phyloP scores from a whole-genome alignment of 1,139 yeast genomes.

The Blastobotrys arbuscula region DNA sequence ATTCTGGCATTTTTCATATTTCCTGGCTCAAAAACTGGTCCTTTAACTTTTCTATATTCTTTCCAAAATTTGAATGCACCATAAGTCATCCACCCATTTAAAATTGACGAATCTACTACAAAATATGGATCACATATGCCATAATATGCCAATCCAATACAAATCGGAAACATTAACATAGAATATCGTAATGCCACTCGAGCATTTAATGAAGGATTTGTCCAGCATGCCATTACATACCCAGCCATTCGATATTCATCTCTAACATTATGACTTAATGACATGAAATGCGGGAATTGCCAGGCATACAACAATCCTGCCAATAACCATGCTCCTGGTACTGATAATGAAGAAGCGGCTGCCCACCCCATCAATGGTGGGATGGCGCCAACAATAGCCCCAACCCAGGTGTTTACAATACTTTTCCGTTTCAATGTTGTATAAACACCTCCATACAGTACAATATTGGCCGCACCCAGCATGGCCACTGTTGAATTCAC shows the following conservation, averaged over 20 bases:
- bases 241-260: conserved; percentile 90
- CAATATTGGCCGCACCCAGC: conserved; percentile 72
- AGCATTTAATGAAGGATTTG: conserved; percentile 86
- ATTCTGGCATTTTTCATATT: conserved; percentile 53
- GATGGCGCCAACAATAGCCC: conserved; percentile 95
- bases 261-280: conserved; percentile 81
- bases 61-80: conserved; percentile 79
- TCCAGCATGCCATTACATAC: conserved; percentile 93
- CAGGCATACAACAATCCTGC: conserved; percentile 90
- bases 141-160: conserved; percentile 73
- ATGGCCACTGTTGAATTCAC: conserved; percentile 81
- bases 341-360: conserved; percentile 74
- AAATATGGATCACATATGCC: conserved; percentile 81
- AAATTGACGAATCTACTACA: conserved; percentile 68
- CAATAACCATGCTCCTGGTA: conserved; percentile 93
- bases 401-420: conserved; percentile 94
- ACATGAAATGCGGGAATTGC: conserved; percentile 98
- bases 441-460: conserved; percentile 80
- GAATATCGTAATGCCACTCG: conserved; percentile 90
- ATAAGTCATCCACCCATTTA: conserved; percentile 81
- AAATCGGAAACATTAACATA: conserved; percentile 83
- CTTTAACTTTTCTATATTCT: conserved; percentile 26
- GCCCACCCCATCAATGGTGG: conserved; percentile 99
- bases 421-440: conserved; percentile 83
- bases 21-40: conserved; percentile 21